These are phyloP conservation scores for Kalmanozyma brasiliensis DNA, from an alignment of 1,284 basidiomycete genomes.

Conservation along the genomic window DNA sequence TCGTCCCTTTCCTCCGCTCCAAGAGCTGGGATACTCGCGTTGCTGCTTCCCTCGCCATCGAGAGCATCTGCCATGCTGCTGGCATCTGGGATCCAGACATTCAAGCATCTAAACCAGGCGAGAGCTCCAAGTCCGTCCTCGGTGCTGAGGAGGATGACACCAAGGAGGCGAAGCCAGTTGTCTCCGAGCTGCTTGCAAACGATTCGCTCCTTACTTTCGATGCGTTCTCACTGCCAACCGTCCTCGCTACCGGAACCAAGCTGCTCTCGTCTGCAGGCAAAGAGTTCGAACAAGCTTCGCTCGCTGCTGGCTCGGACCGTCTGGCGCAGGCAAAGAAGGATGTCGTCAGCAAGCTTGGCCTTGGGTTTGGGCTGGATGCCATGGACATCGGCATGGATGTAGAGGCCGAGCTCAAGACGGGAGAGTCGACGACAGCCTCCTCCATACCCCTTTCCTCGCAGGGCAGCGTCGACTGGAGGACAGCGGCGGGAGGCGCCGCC, in stretches of 20 bases:
- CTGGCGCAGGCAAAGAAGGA: constrained; percentile 83
- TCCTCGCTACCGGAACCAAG: constrained; percentile 79
- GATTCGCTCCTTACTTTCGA: constrained; percentile 56
- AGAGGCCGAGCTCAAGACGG: constrained; percentile 66
- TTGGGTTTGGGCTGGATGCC: constrained; percentile 80
- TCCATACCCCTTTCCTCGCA: constrained; percentile 21
- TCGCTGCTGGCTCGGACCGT: constrained; percentile 71
- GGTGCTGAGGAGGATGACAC: constrained; percentile 17
- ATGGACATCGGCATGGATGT: constrained; percentile 71
- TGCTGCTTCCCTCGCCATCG: constrained; percentile 84
- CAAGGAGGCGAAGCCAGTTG: constrained; percentile 31
- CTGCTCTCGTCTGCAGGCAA: constrained; percentile 87
- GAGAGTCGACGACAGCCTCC: constrained; percentile 10
- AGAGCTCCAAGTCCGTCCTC: constrained; percentile 37
- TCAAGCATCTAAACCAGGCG: constrained; percentile 35
- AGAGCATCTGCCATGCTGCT: constrained; percentile 83
- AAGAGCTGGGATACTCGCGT: constrained; percentile 86
- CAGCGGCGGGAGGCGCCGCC: constrained; percentile 32
- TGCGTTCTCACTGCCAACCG: constrained; percentile 75
- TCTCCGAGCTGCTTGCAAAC: constrained; percentile 22
- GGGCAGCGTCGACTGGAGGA: constrained; percentile 45
- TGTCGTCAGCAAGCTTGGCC: constrained; percentile 71
- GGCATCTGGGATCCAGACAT: constrained; percentile 76
- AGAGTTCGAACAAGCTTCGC: constrained; percentile 74
- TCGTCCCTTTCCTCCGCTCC: constrained; percentile 86